These are phyloP conservation scores for Cairneyella variabilis DNA, from an alignment of 495 filamentous ascomycete genomes.

Conservation along the genomic window DNA sequence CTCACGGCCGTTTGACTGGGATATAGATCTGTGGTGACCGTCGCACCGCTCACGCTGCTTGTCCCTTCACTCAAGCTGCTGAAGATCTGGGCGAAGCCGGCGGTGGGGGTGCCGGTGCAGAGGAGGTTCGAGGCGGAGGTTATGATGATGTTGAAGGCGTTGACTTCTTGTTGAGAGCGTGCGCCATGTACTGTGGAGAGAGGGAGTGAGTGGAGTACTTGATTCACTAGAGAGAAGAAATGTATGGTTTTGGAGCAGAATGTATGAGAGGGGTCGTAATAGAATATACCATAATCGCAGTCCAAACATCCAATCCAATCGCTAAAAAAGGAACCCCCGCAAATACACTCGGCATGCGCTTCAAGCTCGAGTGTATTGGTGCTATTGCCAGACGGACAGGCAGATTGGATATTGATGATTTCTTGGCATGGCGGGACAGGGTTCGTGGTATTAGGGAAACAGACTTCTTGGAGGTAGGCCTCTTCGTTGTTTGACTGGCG, in stretches of 20 bases:
- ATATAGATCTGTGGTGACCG: slow-evolving; percentile 25
- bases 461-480: slow-evolving; percentile 8
- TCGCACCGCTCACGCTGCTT: slow-evolving; percentile 26
- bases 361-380: slow-evolving; percentile 27
- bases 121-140: slow-evolving; percentile 25
- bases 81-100: slow-evolving; percentile 27
- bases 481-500: too few species aligned
- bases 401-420: slow-evolving; percentile 18
- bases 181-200: slow-evolving; percentile 36
- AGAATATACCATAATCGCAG: slow-evolving; percentile 33
- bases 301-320: slow-evolving; percentile 35
- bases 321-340: slow-evolving; percentile 34
- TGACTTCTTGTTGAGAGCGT: slow-evolving; percentile 26
- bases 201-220: too few species aligned
- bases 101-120: slow-evolving; percentile 30
- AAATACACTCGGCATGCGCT: slow-evolving; percentile 40
- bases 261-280: too few species aligned
- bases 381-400: slow-evolving; percentile 18
- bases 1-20: slow-evolving; percentile 31
- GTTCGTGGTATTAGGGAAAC: slow-evolving; percentile 13
- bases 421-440: slow-evolving; percentile 17
- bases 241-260: too few species aligned
- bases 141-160: slow-evolving; percentile 28
- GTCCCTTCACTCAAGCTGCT: slow-evolving; percentile 17
- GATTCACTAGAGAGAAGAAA: too few species aligned